A percentile compares a stretch with the other conserved stretches of the same genome.
Conservation (phyloP, 2,329 filamentous ascomycete genomes). For the Diaporthe amygdali region DNA sequence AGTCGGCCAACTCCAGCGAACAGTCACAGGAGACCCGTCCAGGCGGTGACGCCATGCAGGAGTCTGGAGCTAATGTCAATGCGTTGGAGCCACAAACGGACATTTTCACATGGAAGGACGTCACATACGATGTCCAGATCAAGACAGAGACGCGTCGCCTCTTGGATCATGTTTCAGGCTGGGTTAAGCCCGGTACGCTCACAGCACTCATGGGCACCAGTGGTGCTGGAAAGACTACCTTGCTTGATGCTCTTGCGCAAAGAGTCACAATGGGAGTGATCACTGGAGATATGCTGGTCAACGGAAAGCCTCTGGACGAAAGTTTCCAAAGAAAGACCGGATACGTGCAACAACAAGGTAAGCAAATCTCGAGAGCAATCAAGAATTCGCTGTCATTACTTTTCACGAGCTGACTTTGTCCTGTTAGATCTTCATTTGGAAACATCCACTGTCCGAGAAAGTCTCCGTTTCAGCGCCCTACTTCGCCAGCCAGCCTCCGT, state of each 20-base stretch:
- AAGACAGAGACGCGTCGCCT: constrained; percentile 75
- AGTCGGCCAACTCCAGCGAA: constrained; percentile 27
- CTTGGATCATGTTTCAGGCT: constrained; percentile 81
- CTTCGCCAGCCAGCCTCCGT: constrained; percentile 61
- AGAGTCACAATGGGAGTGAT: constrained; percentile 66
- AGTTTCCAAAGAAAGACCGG: constrained; percentile 70
- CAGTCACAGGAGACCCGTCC: constrained; percentile 31
- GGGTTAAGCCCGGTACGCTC: constrained; percentile 87
- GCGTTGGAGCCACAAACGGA: constrained; percentile 46
- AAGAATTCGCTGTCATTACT: accelerated
- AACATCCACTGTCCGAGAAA: constrained; percentile 61
- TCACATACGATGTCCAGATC: constrained; percentile 75
- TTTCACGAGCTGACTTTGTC: not conserved
- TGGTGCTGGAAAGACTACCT: constrained; percentile 66
- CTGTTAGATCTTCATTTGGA: constrained; percentile 59
- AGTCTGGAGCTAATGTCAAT: constrained; percentile 17
- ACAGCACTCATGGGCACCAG: constrained; percentile 78
- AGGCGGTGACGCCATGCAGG: constrained; percentile 29
- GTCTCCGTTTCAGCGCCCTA: constrained; percentile 60
- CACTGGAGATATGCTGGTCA: constrained; percentile 70
- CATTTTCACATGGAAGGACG: constrained; percentile 80
- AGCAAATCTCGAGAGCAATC: not conserved
- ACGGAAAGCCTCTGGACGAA: constrained; percentile 58
- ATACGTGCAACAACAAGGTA: constrained; percentile 70
- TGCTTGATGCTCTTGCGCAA: constrained; percentile 62